Conservation (phyloP, 495 filamentous ascomycete species). For the Annulohypoxylon nitens region DNA sequence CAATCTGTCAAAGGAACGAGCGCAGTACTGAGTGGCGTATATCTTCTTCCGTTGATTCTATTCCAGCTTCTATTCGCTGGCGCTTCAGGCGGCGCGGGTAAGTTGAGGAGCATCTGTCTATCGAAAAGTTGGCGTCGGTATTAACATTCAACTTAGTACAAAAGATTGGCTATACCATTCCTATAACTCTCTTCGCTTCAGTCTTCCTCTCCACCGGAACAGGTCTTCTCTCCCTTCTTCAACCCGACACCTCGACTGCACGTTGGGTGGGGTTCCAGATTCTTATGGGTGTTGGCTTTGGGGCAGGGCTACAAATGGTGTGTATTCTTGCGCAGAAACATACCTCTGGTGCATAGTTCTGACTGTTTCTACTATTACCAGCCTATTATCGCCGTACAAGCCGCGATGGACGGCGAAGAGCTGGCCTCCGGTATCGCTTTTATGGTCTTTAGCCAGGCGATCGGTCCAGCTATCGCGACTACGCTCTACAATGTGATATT, state of each 20-base stretch:
- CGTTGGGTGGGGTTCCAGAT: constrained; percentile 76
- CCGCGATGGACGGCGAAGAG: constrained; percentile 4
- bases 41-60: constrained; percentile 49
- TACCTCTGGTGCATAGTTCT: not conserved
- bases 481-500: not conserved
- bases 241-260: constrained; percentile 44
- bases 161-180: constrained; percentile 70
- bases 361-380: constrained; percentile 3
- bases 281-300: constrained; percentile 69
- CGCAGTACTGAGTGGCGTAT: constrained; percentile 61
- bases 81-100: constrained; percentile 14
- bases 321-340: constrained; percentile 25
- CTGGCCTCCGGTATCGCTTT: constrained; percentile 12
- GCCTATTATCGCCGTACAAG: constrained; percentile 48
- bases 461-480: constrained; percentile 9
- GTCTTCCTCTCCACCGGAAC: constrained; percentile 69
- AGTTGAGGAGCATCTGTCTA: not conserved
- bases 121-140: not conserved
- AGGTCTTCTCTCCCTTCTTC: constrained; percentile 65
- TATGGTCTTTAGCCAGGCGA: not conserved
- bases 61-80: not conserved
- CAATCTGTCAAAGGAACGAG: constrained; percentile 65
- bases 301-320: constrained; percentile 67
- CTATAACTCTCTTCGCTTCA: constrained; percentile 63
- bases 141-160: constrained; percentile 8